Conservation (phyloP, 1,284 basidiomycete species). For the Hemileccinum hortonii region DNA sequence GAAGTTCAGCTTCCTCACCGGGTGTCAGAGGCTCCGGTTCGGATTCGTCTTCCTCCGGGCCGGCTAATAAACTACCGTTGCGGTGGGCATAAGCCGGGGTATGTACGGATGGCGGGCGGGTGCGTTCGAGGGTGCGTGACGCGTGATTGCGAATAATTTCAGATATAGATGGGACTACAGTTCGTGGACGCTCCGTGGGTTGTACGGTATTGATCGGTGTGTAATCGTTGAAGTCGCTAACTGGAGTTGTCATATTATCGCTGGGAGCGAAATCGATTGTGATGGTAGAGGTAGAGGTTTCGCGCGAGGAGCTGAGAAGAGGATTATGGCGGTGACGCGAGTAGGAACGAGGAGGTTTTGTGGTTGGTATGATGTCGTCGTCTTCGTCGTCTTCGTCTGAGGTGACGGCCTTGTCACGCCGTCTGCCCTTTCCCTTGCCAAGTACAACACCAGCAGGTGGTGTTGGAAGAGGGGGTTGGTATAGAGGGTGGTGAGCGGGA, state of each 20-base stretch:
- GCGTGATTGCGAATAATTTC: slow-evolving; percentile 79
- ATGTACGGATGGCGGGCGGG: slow-evolving; percentile 41
- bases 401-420: slow-evolving; percentile 37
- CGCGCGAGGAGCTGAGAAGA: slow-evolving; percentile 37
- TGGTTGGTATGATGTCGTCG: slow-evolving; percentile 30
- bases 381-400: slow-evolving; percentile 49
- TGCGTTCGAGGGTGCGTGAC: slow-evolving; percentile 52
- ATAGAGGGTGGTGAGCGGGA: slow-evolving; percentile 61
- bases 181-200: slow-evolving; percentile 31
- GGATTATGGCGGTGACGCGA: slow-evolving; percentile 41
- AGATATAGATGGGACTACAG: slow-evolving; percentile 71
- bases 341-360: slow-evolving; percentile 35
- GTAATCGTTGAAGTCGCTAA: slow-evolving; percentile 18
- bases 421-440: slow-evolving; percentile 56
- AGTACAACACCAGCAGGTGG: slow-evolving; percentile 78
- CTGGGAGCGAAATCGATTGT: slow-evolving; percentile 26
- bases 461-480: slow-evolving; percentile 75
- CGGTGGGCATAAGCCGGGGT: slow-evolving; percentile 50
- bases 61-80: slow-evolving; percentile 43
- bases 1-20: slow-evolving; percentile 59
- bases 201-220: slow-evolving; percentile 16
- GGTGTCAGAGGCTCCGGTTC: slow-evolving; percentile 48
- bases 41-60: slow-evolving; percentile 47
- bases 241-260: slow-evolving; percentile 15
- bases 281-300: slow-evolving; percentile 44